These are phyloP conservation scores for Zygosaccharomyces pseudobailii DNA, from an alignment of 1,139 yeast genomes.

Conservation along the genomic window DNA sequence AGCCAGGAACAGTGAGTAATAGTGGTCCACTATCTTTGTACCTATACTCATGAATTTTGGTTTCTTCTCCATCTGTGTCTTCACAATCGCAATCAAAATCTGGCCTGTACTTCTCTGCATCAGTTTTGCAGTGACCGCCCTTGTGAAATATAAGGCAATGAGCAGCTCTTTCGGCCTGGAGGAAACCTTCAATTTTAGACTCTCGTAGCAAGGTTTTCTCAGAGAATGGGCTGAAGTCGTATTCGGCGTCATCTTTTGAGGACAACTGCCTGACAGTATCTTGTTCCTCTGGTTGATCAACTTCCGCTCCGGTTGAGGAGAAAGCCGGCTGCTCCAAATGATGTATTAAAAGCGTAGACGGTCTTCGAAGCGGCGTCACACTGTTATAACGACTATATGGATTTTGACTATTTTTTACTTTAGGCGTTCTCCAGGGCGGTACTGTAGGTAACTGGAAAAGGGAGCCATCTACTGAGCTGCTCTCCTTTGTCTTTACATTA, in stretches of 20 bases:
- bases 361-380: conserved; percentile 23
- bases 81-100: conserved; percentile 27
- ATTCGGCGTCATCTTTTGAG: conserved; percentile 10
- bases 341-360: conserved; percentile 12
- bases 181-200: conserved; percentile 20
- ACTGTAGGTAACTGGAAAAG: conserved; percentile 28
- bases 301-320: conserved; percentile 8
- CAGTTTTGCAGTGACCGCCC: conserved; percentile 14
- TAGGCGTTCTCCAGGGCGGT: conserved; percentile 30
- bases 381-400: conserved; percentile 6
- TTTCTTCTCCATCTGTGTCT: conserved; percentile 13
- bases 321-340: conserved; percentile 9
- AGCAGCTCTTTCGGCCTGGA: conserved; percentile 27
- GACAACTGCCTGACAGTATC: conserved; percentile 1
- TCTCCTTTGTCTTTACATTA: not conserved
- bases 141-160: conserved; percentile 31
- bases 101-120: conserved; percentile 22
- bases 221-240: conserved; percentile 25
- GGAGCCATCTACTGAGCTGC: not conserved
- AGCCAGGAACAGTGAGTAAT: conserved; percentile 16
- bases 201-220: conserved; percentile 22
- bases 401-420: conserved; percentile 8
- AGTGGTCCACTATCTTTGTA: conserved; percentile 4
- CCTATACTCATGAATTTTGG: not conserved
- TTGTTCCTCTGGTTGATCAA: conserved; percentile 1